Evolutionary conservation across 345 rosid species (phyloP), one percentile per base, ranked within the genome.

Genomic region (Excoecaria cochinchinensis): DNA sequence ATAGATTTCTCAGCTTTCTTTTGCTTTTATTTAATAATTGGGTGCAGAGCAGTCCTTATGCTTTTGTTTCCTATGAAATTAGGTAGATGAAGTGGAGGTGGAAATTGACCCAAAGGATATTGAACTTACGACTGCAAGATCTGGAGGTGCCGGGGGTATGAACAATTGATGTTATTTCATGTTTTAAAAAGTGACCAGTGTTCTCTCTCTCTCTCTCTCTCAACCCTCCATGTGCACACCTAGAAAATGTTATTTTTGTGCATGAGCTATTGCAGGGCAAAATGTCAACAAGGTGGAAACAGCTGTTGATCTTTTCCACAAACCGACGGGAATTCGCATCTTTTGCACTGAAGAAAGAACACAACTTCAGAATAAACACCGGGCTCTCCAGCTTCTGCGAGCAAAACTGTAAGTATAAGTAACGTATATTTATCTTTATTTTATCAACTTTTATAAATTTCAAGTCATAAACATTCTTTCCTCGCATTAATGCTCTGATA

Each of bases 201-300:
- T 48, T 75, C 68, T n/a, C n/a, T n/a, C n/a, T n/a, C n/a, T 48
- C 46, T 74, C 46, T 73, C 19, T 15, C 4, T 74, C 53, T 55
- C 21, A 44, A 25, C 40, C 42, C 47, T 5, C 14, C 47, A 38
- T 52, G 59, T 4, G 25, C 65, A 12, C 17, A 39, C 57, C 62
- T 52, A 1, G 8, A n/a, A 14, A 51, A 10, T 36, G 39, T 5
- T 61, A 57, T 53, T 77, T 66, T 74, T 25, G 67, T 78, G 62
- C 57, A 44, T 75, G 72, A 46, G 46, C 52, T 81, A 48, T 24
- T 85, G 79, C 96, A 95, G 99, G 98, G 50, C 97, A 93, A 82
- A 95, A 95, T 84, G 99, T 91, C 74, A 95, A 90, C 89, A 92
- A 92, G 87, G 99, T 95, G 69, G 99, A 95, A 88, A 95, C 98